Evolutionary conservation across 495 filamentous ascomycete species (phyloP).

Genomic region (Penicillium coprophilum): DNA sequence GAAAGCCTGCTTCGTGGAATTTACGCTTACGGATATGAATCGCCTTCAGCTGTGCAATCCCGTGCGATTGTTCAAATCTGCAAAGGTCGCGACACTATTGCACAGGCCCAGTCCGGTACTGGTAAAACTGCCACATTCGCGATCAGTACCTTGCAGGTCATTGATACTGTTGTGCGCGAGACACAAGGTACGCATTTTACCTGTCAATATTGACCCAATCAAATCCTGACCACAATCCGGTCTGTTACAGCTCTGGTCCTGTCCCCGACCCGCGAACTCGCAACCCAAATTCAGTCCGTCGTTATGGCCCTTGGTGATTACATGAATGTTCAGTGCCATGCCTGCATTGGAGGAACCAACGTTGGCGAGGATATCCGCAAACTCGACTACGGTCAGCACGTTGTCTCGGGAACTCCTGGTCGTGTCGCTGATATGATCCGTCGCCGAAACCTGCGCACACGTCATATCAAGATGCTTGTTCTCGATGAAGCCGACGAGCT

Average conservation of each 20-base stretch:
- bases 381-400: conserved; percentile 94
- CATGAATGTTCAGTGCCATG: conserved; percentile 99
- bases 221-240: conserved; percentile 16
- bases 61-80: conserved; percentile 98
- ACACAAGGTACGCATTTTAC: conserved; percentile 61
- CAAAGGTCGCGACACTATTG: conserved; percentile 97
- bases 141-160: conserved; percentile 94
- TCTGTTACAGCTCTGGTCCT: conserved; percentile 73
- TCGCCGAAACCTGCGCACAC: conserved; percentile 87
- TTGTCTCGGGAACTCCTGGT: conserved; percentile 93
- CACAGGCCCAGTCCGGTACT: conserved; percentile 98
- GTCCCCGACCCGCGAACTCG: conserved; percentile 96
- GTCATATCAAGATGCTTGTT: conserved; percentile 98
- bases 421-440: conserved; percentile 99
- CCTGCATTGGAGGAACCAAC: conserved; percentile 97
- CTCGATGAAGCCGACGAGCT: conserved; percentile 96
- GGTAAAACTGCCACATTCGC: conserved; percentile 99
- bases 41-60: conserved; percentile 93
- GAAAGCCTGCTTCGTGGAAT: conserved; percentile 95
- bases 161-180: conserved; percentile 79
- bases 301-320: conserved; percentile 97
- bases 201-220: not conserved
- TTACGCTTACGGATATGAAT: conserved; percentile 98
- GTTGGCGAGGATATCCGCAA: conserved; percentile 97
- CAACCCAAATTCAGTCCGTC: conserved; percentile 96